Evolutionary conservation across 805 yeast genomes (phyloP).

Genomic region (Blastobotrys peoriensis): DNA sequence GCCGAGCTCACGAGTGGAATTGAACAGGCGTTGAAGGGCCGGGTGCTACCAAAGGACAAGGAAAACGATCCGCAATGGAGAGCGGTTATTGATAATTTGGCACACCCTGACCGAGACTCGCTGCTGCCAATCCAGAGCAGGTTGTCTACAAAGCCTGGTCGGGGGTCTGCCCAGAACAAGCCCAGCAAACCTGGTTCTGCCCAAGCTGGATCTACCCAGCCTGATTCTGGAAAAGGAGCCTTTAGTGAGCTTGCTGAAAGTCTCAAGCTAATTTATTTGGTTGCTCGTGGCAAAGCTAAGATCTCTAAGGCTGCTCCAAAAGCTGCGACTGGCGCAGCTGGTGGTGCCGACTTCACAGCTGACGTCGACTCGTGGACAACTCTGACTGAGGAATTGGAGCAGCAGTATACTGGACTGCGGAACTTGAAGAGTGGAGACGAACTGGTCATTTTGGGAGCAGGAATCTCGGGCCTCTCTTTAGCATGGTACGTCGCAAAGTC

Average conservation of each 20-base stretch:
- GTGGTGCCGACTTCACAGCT: constrained; percentile 4
- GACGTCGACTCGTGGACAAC: constrained; percentile 22
- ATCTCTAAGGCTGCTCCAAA: constrained; percentile 3
- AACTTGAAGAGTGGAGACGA: constrained; percentile 28
- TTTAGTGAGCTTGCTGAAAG: neutral
- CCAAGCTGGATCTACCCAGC: neutral
- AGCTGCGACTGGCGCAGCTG: neutral
- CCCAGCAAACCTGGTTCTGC: neutral
- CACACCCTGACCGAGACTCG: constrained; percentile 3
- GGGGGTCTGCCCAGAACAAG: neutral
- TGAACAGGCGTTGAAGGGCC: neutral
- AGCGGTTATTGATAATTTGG: constrained; percentile 4
- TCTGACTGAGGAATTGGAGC: constrained; percentile 26
- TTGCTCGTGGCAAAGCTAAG: constrained; percentile 1
- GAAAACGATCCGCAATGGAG: constrained; percentile 2
- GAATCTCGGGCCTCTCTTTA: constrained; percentile 72
- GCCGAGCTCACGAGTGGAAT: constrained; percentile 3
- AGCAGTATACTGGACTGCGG: constrained; percentile 23
- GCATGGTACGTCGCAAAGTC: constrained; percentile 44
- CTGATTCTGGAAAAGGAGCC: neutral
- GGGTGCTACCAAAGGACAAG: constrained; percentile 1
- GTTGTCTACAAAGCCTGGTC: neutral
- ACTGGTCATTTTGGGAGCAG: constrained; percentile 80
- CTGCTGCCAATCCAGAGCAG: constrained; percentile 2
- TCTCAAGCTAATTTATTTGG: constrained; percentile 2